Evolutionary conservation across 108 stramenopile species (phyloP), one percentile per base, ranked within the genome.

Genomic region (Cyclostephanos tholiformis): DNA sequence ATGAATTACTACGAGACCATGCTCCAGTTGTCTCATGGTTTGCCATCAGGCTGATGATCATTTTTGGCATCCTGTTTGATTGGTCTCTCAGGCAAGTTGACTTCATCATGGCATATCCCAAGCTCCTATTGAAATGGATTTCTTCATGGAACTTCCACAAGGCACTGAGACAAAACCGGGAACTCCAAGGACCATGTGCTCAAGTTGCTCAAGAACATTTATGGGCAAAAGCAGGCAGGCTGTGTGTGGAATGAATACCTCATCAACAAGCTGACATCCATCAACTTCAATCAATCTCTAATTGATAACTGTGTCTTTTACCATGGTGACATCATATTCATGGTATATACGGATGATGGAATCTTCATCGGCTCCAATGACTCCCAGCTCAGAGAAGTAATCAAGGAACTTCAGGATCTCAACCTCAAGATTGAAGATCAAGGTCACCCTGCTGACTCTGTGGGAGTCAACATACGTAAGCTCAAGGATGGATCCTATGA

Each of bases 261-360:
- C 11, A 60, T 68, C 2, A 30, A 51, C 0, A 56, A 82, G 48
- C 41, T 74, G 51, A 30, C 26, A 25, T 13, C 48, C 0, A 36
- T 82, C 2, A 84, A 82, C 4, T 86, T 84, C 60, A 59, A 32
- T 19, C 83, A 81, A 58, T 79, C 76, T 5, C 44, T 67, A 11
- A 35, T 70, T 35, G 84, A 89, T 62, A 80, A 85, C 39, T 88
- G 85, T n/a, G n/a, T n/a, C n/a, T n/a, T n/a, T n/a, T n/a, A n/a
- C n/a, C n/a, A n/a, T n/a, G n/a, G n/a, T n/a, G n/a, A n/a, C n/a
- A n/a, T n/a, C n/a, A n/a, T n/a, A n/a, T n/a, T n/a, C n/a, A n/a
- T n/a, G n/a, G n/a, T n/a, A n/a, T n/a, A n/a, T n/a, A n/a, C n/a
- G n/a, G n/a, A n/a, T n/a, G n/a, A n/a, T n/a, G n/a, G n/a, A n/a